Conservation (phyloP, 805 yeast species). For the Cyberlindnera nakhonratchasimensis region DNA sequence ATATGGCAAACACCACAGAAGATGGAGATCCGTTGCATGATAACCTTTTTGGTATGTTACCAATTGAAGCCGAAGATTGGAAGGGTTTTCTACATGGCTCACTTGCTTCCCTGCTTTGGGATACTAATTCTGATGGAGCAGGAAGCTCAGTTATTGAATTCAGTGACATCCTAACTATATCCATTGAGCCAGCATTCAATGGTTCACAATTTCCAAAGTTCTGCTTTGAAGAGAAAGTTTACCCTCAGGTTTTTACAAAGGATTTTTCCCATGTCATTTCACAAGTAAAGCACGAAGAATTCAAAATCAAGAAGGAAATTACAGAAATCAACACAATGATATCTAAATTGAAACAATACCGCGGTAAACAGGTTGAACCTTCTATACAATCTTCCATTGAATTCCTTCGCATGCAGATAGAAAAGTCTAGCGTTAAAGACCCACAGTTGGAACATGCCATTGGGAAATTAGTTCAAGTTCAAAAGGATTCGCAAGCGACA, state of each 20-base stretch:
- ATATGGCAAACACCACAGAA: not conserved
- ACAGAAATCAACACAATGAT: slow-evolving; percentile 18
- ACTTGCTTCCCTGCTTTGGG: slow-evolving; percentile 33
- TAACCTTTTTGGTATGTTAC: slow-evolving; percentile 28
- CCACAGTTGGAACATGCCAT: slow-evolving; percentile 10
- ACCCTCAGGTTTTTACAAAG: slow-evolving; percentile 38
- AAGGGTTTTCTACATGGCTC: slow-evolving; percentile 32
- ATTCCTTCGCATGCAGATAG: slow-evolving; percentile 24
- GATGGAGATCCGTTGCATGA: not conserved
- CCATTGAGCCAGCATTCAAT: slow-evolving; percentile 23
- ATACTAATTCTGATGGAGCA: slow-evolving; percentile 25
- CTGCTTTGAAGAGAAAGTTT: slow-evolving; percentile 32
- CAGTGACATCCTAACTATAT: slow-evolving; percentile 35
- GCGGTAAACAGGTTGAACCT: slow-evolving; percentile 32
- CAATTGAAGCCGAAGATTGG: slow-evolving; percentile 33
- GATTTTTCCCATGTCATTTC: slow-evolving; percentile 21
- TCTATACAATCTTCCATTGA: slow-evolving; percentile 28
- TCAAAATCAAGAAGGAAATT: slow-evolving; percentile 13
- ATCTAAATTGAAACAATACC: slow-evolving; percentile 27
- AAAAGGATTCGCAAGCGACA: slow-evolving; percentile 14
- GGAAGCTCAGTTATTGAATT: slow-evolving; percentile 23
- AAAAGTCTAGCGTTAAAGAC: slow-evolving; percentile 10
- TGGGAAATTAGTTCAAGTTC: slow-evolving; percentile 7
- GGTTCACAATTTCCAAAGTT: slow-evolving; percentile 7
- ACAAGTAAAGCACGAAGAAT: slow-evolving; percentile 4